These are phyloP conservation scores for Rusavskia elegans DNA, from an alignment of 495 filamentous ascomycete genomes.

Conservation along the genomic window DNA sequence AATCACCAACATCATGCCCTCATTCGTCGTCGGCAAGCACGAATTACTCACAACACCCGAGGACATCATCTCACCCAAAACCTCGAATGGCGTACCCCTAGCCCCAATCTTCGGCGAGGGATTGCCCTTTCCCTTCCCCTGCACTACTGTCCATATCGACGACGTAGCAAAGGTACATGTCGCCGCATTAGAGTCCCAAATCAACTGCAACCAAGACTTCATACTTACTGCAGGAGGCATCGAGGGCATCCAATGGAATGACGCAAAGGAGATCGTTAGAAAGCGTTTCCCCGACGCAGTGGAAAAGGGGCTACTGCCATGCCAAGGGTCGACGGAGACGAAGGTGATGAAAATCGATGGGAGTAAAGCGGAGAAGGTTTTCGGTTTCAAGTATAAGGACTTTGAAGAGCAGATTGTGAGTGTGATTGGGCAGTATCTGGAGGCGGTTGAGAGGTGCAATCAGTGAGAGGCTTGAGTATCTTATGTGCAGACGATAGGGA, in stretches of 20 bases:
- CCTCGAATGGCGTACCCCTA: not conserved
- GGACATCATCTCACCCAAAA: conserved; percentile 3
- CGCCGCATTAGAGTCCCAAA: conserved; percentile 1
- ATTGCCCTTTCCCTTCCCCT: no score
- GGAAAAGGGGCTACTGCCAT: no score
- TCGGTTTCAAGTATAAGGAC: conserved; percentile 28
- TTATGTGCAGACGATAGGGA: no score
- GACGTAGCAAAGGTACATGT: no score
- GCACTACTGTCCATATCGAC: no score
- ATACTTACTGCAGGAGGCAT: conserved; percentile 18
- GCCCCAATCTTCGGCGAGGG: not conserved
- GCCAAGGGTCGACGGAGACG: no score
- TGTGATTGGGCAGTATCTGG: conserved; percentile 7
- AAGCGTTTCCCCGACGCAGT: conserved; percentile 18
- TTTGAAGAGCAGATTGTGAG: conserved; percentile 33
- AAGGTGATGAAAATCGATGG: conserved; percentile 27
- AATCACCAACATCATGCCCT: conserved; percentile 17
- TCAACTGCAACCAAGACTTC: not conserved
- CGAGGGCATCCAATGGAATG: conserved; percentile 25
- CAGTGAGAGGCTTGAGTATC: no score
- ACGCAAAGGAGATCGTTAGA: conserved; percentile 22
- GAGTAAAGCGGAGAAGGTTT: conserved; percentile 24
- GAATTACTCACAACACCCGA: conserved; percentile 16
- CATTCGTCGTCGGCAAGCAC: conserved; percentile 20
- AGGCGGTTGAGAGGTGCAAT: not conserved